Percentiles rank a stretch among this genome's conserved stretches.
These are phyloP conservation scores for Meyerozyma carpophila DNA, from an alignment of 1,139 yeast species.

Conservation along the genomic window DNA sequence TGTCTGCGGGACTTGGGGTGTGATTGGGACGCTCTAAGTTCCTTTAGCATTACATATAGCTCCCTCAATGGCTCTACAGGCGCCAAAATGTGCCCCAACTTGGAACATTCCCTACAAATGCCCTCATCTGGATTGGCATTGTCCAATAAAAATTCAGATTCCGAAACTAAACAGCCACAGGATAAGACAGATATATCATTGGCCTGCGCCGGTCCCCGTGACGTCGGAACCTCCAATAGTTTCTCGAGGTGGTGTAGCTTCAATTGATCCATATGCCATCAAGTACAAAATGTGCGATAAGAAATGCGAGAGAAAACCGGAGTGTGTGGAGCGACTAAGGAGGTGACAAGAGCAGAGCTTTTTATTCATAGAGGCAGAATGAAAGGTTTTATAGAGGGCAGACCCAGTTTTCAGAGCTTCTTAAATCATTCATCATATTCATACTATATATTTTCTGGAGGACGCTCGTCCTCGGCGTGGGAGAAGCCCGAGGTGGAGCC, in stretches of 20 bases:
- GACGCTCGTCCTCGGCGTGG: not conserved
- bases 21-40: conserved; percentile 3
- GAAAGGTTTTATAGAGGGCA: too few species aligned
- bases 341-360: not conserved
- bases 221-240: conserved; percentile 26
- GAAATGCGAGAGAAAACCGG: not conserved
- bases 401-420: too few species aligned
- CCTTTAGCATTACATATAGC: conserved; percentile 32
- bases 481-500: not conserved
- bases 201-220: conserved; percentile 15
- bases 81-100: conserved; percentile 26
- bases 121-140: conserved; percentile 13
- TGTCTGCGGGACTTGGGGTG: conserved; percentile 4
- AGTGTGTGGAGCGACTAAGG: not conserved
- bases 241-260: conserved; percentile 23
- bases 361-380: not conserved
- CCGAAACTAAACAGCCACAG: conserved; percentile 73
- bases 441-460: not conserved
- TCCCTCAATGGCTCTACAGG: conserved; percentile 49
- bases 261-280: conserved; percentile 20
- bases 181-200: conserved; percentile 52
- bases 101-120: conserved; percentile 48
- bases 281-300: not conserved
- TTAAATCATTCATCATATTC: not conserved
- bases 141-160: conserved; percentile 22